Percentiles rank a stretch among this genome's conserved stretches.
Conservation (phyloP, 495 filamentous ascomycete species). For the Penicillium herquei region DNA sequence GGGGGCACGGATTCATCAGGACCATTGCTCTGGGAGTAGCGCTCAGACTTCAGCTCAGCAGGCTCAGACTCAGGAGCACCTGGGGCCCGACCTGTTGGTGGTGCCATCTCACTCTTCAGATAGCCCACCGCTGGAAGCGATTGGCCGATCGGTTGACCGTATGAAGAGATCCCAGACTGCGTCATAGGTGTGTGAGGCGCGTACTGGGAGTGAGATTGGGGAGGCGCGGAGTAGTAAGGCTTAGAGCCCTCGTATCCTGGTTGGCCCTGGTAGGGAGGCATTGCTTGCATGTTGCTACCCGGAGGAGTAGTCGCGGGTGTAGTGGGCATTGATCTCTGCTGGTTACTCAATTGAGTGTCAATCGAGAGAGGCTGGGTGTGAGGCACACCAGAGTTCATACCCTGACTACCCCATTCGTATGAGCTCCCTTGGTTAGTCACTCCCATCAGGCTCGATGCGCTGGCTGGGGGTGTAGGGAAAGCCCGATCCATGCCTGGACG, state of each 20-base stretch:
- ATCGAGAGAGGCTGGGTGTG: conserved; percentile 75
- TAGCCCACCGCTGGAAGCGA: conserved; percentile 60
- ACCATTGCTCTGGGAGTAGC: conserved; percentile 52
- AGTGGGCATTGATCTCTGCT: conserved; percentile 84
- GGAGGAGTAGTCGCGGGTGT: conserved; percentile 95
- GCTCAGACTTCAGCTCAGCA: conserved; percentile 64
- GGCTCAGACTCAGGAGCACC: conserved; percentile 57
- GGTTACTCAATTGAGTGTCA: conserved; percentile 78
- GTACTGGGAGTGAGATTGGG: conserved; percentile 68
- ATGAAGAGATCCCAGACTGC: conserved; percentile 68
- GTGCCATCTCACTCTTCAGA: conserved; percentile 89
- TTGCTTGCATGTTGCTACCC: conserved; percentile 68
- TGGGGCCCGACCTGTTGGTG: conserved; percentile 64
- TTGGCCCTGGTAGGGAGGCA: conserved; percentile 71
- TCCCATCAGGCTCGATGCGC: conserved; percentile 84
- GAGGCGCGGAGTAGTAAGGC: conserved; percentile 76
- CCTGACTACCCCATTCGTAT: conserved; percentile 70
- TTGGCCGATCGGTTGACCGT: conserved; percentile 56
- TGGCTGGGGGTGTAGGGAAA: conserved; percentile 92
- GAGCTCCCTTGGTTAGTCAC: conserved; percentile 72
- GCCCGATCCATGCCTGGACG: conserved; percentile 77
- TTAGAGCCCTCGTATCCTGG: conserved; percentile 77
- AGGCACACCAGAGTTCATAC: conserved; percentile 62
- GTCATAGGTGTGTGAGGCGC: conserved; percentile 58
- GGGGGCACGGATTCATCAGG: conserved; percentile 74